A percentile compares a stretch with the other conserved stretches of the same genome.
Evolutionary conservation across 345 rosid genomes (phyloP).

Genomic region (Moricandia moricandioides): DNA sequence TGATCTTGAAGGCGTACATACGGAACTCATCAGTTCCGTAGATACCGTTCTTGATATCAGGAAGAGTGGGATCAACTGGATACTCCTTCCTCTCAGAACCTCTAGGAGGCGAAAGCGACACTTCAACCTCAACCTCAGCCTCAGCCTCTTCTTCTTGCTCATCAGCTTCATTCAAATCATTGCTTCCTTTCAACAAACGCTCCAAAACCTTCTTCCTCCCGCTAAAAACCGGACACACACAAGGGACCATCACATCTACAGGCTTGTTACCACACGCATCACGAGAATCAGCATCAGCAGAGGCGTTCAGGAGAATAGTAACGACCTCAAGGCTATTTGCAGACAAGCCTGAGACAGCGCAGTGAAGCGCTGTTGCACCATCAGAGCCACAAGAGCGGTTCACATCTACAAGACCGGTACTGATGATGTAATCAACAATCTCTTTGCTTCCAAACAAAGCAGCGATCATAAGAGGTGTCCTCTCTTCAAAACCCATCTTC

Average conservation of each 20-base stretch:
- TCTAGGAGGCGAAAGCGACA: slow-evolving; percentile 43
- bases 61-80: slow-evolving; percentile 77
- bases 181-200: slow-evolving; percentile 45
- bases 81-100: slow-evolving; percentile 95
- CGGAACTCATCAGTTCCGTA: slow-evolving; percentile 91
- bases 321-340: slow-evolving; percentile 53
- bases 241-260: slow-evolving; percentile 48
- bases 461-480: slow-evolving; percentile 89
- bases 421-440: slow-evolving; percentile 53
- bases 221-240: slow-evolving; percentile 40
- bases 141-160: slow-evolving; percentile 30
- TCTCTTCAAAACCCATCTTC: slow-evolving; percentile 67
- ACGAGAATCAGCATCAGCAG: slow-evolving; percentile 55
- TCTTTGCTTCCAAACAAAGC: slow-evolving; percentile 81
- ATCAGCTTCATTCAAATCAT: slow-evolving; percentile 37
- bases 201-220: slow-evolving; percentile 57
- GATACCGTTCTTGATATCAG: slow-evolving; percentile 75
- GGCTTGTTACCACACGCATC: slow-evolving; percentile 66
- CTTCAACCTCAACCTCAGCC: not conserved
- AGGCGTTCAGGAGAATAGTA: slow-evolving; percentile 57
- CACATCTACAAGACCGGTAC: slow-evolving; percentile 53
- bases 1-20: slow-evolving; percentile 85
- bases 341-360: slow-evolving; percentile 76
- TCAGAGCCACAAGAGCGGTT: slow-evolving; percentile 65
- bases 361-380: slow-evolving; percentile 79